These are phyloP conservation scores for Kodamaea nitidulidarum DNA, from an alignment of 805 yeast species.

Conservation along the genomic window DNA sequence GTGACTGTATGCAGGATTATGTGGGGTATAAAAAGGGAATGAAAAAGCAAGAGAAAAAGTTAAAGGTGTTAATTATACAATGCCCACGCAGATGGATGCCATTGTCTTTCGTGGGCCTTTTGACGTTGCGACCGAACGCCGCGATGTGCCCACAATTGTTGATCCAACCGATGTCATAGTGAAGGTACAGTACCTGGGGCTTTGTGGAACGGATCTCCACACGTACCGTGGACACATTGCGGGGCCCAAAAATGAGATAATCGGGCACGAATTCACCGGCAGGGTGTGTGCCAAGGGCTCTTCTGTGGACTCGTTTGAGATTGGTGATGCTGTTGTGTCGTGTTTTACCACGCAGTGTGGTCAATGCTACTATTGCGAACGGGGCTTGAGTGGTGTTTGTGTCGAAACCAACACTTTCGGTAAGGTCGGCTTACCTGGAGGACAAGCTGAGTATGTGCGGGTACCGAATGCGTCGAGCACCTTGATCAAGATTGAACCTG, in stretches of 20 bases:
- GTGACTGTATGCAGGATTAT: background rate
- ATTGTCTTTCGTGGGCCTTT: conserved; percentile 45
- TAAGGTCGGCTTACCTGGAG: conserved; percentile 53
- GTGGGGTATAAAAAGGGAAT: background rate
- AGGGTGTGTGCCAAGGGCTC: conserved; percentile 38
- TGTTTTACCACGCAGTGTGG: conserved; percentile 57
- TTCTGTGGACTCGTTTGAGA: conserved; percentile 25
- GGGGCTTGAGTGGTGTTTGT: conserved; percentile 54
- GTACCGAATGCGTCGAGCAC: conserved; percentile 56
- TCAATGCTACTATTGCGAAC: conserved; percentile 52
- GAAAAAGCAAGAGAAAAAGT: no score
- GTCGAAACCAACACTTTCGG: conserved; percentile 55
- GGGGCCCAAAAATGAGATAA: conserved; percentile 37
- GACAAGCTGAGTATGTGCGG: conserved; percentile 58
- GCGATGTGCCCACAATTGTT: conserved; percentile 38
- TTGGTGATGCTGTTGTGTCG: conserved; percentile 47
- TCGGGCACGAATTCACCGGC: conserved; percentile 53
- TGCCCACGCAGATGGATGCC: conserved; percentile 52
- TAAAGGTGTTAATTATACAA: no score
- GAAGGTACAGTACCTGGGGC: conserved; percentile 44
- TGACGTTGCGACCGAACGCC: conserved; percentile 35
- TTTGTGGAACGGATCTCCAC: conserved; percentile 56
- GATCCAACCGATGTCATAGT: conserved; percentile 43
- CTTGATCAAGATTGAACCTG: conserved; percentile 40
- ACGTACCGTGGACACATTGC: conserved; percentile 49